Evolutionary conservation across 306 rosid species (phyloP), one percentile per base, ranked within the genome.

Genomic region (Inga leiocalycina): DNA sequence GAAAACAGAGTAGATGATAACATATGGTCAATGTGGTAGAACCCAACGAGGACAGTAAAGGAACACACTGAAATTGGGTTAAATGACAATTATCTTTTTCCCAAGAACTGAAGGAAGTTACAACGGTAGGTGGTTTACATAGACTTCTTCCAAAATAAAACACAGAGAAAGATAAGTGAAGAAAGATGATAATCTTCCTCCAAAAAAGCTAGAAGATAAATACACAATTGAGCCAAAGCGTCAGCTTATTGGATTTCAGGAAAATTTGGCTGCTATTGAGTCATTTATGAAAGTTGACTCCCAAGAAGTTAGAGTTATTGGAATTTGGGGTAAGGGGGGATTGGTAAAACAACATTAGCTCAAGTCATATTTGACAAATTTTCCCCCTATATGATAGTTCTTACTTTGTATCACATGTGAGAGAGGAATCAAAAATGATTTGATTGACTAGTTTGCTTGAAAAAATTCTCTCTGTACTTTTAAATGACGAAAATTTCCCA

Each of bases 321-420:
- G 85, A 71, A 14, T 76, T 32, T 81, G 88, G 85, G 88, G 75
- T 3, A n/a, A 37, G 52, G 75, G 0, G 75, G 75, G 14, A n/a
- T 43, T 43, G 35, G 34, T 2, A 70, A 70, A 70, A 70, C 54
- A 43, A 70, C 52, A 1, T 22, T 41, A n/a, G 75, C 52, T 20
- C 75, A 2, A 4, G 75, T 17, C 5, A 0, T 22, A 43, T 70
- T 9, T 70, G 44, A 62, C 0, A 22, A 51, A 12, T 3, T 81
- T 10, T 85, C 45, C 64, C 7, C 16, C 48, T 16, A 2, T 85
- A 37, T 32, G 57, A 81, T 7, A 67, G 78, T 2, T 27, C 11
- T 30, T 80, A 43, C 49, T 85, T 85, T 75, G 11, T 71, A 0
- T 79, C 15, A 71, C 77, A 85, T 15, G 76, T 81, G 5, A 65